Evolutionary conservation across 139 green algal species (phyloP).

Genomic region (Limnomonas spitsbergensis): DNA sequence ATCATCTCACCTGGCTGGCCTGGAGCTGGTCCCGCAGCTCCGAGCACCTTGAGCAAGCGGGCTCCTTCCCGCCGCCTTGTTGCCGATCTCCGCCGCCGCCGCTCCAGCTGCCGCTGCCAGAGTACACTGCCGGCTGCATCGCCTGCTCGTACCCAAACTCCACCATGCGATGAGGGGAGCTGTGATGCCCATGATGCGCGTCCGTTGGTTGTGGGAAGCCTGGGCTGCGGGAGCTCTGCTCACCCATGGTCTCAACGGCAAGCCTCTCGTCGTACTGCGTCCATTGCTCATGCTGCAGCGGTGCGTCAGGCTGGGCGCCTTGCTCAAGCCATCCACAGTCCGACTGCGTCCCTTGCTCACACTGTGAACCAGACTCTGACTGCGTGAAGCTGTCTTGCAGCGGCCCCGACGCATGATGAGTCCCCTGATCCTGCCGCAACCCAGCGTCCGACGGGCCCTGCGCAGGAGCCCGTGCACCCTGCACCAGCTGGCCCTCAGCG

Average conservation of each 20-base stretch:
- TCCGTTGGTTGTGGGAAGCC: not conserved
- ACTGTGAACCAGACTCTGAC: not conserved
- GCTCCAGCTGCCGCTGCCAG: not conserved
- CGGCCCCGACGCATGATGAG: not conserved
- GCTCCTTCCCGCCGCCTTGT: not conserved
- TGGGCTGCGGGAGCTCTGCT: not conserved
- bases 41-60: not conserved
- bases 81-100: not conserved
- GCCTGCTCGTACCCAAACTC: not conserved
- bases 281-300: not conserved
- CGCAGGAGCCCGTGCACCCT: not conserved
- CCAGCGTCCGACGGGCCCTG: too few species aligned
- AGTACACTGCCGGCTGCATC: not conserved
- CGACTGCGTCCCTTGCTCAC: not conserved
- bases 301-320: not conserved
- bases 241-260: not conserved
- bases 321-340: not conserved
- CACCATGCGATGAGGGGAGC: not conserved
- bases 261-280: not conserved
- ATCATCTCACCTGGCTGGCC: too few species aligned
- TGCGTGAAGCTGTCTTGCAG: not conserved
- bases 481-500: not conserved
- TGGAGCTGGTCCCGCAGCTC: too few species aligned
- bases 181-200: not conserved
- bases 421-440: not conserved